Percentiles rank a stretch among this genome's conserved stretches.
Conservation (phyloP, 73 alveolate species). For the Urostyla sp. region DNA sequence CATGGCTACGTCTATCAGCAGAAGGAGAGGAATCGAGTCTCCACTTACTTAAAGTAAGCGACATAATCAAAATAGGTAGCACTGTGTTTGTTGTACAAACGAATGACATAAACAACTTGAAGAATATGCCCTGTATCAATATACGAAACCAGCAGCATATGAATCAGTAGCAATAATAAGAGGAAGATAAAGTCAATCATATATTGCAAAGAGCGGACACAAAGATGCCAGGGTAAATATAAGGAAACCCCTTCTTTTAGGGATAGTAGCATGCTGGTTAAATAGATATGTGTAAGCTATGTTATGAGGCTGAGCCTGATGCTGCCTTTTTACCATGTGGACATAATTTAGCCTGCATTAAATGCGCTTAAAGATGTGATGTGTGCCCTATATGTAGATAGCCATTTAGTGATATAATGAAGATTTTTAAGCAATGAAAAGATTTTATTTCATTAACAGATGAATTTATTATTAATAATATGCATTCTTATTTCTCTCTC, state of each 20-base stretch:
- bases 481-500: no score
- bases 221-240: no score
- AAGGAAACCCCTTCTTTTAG: no score
- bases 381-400: slow-evolving; percentile 86
- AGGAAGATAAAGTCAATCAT: not conserved
- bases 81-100: slow-evolving; percentile 83
- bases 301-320: slow-evolving; percentile 78
- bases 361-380: slow-evolving; percentile 76
- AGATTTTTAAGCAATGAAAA: slow-evolving; percentile 70
- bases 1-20: slow-evolving; percentile 79
- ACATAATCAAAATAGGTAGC: slow-evolving; percentile 82
- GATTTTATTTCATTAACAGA: not conserved
- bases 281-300: slow-evolving; percentile 75
- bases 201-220: no score
- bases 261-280: no score
- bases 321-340: slow-evolving; percentile 87
- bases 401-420: slow-evolving; percentile 78
- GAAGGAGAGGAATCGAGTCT: slow-evolving; percentile 74
- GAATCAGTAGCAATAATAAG: not conserved
- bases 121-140: slow-evolving; percentile 67
- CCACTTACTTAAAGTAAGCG: slow-evolving; percentile 61
- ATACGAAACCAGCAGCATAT: slow-evolving; percentile 17
- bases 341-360: slow-evolving; percentile 81
- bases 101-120: slow-evolving; percentile 57
- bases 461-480: not conserved